Base-by-base conservation (phyloP, 495 filamentous ascomycete species). In the Xylaria sp. region DNA sequence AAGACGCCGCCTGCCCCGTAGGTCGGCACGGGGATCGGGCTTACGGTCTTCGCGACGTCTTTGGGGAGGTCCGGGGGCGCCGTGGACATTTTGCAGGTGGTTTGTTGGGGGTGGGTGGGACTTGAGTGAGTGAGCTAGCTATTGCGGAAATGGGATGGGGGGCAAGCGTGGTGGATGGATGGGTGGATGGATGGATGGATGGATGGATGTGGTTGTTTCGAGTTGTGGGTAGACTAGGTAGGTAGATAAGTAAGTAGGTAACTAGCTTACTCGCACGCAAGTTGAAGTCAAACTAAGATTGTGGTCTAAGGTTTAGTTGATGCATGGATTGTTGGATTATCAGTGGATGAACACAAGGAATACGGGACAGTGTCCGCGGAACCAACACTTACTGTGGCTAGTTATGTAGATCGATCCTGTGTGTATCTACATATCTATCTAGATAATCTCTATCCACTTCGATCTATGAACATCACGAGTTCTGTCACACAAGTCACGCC, bases 1-100 rank as follows among this genome's bases (percentile, higher is more conserved):
- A 82, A 80, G 46, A 66, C 65, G 33, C 79, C 76, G 57, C 74
- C 75, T 1, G 58, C 3, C n/a, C 79, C 79, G 75, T 78, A 46
- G 1, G 75, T 78, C 0, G 79, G 80, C 19, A 80, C 80, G 5
- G 76, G 71, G 59, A 81, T 66, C 24, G 70, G 66, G 33, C 50
- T 6, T 2, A 66, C 37, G 41, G 26, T 41, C n/a, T 62, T 53
- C 0, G 68, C 31, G 14, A 31, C n/a, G 37, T 66, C 33, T 14
- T 19, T 29, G 14, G 68, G 68, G 68, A 70, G 59, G 58, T 41
- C 21, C 31, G 58, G 3, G 58, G 68, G 68, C 6, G 68, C 58
- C 24, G 19, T 26, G 46, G 68, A 70, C 68, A 70, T 70, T 44
- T 52, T 62, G 31, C 26, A 26, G 44, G 43, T 48, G n/a, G n/a